Evolutionary conservation across 345 rosid genomes (phyloP).

Genomic region (Aurinia saxatilis): DNA sequence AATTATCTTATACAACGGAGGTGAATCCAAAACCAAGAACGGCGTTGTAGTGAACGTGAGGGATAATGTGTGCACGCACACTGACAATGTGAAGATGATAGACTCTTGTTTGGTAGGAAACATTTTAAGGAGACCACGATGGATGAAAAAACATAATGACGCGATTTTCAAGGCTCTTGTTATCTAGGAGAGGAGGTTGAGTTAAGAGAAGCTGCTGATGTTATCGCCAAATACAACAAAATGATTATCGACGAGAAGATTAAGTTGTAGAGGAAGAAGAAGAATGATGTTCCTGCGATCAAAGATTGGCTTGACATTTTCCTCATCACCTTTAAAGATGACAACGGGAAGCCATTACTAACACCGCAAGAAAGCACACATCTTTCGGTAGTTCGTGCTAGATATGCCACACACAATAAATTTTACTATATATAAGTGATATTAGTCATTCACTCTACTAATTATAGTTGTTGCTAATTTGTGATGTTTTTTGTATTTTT

Average conservation of each 20-base stretch:
- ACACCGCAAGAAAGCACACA: slow-evolving; percentile 2
- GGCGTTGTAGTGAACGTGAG: background rate
- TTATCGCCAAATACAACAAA: slow-evolving; percentile 20
- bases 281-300: background rate
- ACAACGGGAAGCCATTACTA: slow-evolving; percentile 2
- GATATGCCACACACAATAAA: no score
- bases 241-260: slow-evolving; percentile 19
- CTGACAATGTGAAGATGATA: slow-evolving; percentile 20
- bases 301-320: slow-evolving; percentile 9
- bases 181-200: slow-evolving; percentile 29
- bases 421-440: no score
- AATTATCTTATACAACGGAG: slow-evolving; percentile 21
- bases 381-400: background rate
- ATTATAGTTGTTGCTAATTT: no score
- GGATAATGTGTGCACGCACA: slow-evolving; percentile 13
- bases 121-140: slow-evolving; percentile 13
- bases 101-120: slow-evolving; percentile 24
- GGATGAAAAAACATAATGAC: slow-evolving; percentile 18
- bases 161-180: slow-evolving; percentile 16
- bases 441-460: no score
- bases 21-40: background rate
- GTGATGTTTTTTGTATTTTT: background rate
- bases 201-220: background rate
- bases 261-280: background rate
- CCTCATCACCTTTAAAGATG: slow-evolving; percentile 4